Percentiles rank a stretch among this genome's conserved stretches.
Evolutionary conservation across 129 eudicot species (phyloP).

Genomic region (Glebionis coronaria): DNA sequence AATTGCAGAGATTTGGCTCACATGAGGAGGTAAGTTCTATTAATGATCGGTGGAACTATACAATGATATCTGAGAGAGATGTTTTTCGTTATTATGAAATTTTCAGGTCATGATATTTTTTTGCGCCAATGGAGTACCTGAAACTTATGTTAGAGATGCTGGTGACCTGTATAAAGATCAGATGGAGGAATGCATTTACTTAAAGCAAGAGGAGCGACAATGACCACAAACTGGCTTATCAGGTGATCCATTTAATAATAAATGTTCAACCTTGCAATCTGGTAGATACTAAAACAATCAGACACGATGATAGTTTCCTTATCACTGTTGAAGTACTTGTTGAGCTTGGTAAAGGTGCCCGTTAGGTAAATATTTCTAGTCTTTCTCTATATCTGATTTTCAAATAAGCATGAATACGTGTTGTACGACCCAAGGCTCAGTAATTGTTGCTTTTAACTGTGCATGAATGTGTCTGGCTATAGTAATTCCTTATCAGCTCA

Average conservation of each 20-base stretch:
- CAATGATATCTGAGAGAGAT: not conserved
- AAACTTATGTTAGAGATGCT: constrained; percentile 77
- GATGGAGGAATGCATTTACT: constrained; percentile 90
- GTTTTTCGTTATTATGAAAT: not conserved
- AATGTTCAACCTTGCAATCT: not conserved
- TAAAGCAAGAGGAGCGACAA: constrained; percentile 67
- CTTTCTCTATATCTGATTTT: too few species aligned
- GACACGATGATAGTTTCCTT: not conserved
- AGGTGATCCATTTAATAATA: constrained; percentile 43
- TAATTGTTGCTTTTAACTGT: too few species aligned
- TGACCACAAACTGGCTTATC: constrained; percentile 75
- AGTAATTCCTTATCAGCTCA: too few species aligned
- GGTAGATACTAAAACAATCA: not conserved
- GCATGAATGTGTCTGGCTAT: too few species aligned
- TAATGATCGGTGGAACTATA: not conserved
- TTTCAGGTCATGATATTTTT: constrained; percentile 90
- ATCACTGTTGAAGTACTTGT: too few species aligned
- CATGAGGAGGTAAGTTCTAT: constrained; percentile 63
- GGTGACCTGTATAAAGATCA: constrained; percentile 96
- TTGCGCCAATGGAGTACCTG: constrained; percentile 97
- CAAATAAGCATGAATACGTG: too few species aligned
- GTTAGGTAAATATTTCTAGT: too few species aligned
- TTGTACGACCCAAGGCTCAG: too few species aligned
- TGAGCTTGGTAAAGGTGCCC: too few species aligned
- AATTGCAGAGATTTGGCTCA: constrained; percentile 54